Evolutionary conservation across 2,329 filamentous ascomycete species (phyloP), one percentile per base, ranked within the genome.

Genomic region (Aspergillus cejpii): DNA sequence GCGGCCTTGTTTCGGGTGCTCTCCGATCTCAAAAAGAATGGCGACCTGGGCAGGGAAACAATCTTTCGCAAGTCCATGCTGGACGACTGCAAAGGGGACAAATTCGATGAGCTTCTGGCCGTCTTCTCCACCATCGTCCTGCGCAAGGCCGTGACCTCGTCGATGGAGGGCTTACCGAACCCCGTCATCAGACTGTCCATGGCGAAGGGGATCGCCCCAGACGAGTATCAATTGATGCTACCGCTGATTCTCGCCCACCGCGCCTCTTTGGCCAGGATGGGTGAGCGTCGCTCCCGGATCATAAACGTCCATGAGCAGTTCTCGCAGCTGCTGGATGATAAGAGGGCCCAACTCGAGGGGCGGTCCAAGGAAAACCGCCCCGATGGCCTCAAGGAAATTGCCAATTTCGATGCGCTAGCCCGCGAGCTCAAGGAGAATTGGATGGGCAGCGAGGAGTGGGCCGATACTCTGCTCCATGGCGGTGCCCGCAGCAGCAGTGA

Each of bases 11-110:
- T 90, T 57, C 80, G 88, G 65, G 81, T 78, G 54, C 79, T 98
- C 43, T 86, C 91, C 51, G 83, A 87, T 41, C 74, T 88, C 48
- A 97, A 97, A 72, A 94, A 94, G 71, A 87, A 81, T 69, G 90
- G 89, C 23, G 73, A 84, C 0, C 73, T 97, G 6, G 87, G 88
- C 2, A 77, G 87, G 39, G 89, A 95, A 59, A 78, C 79, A 0
- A 78, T 94, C 1, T 70, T 97, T 24, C 81, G 92, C 41, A 96
- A 95, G 71, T 94, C 88, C 0, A 95, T 96, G 87, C 74, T 98
- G 41, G 92, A 98, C 62, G 91, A 98, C 57, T 98, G 92, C 69
- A 90, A 85, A 54, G 91, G 91, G 5, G 89, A 95, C 43, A 83
- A 87, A 51, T 79, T 97, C 43, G 89, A 90, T 62, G 92, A 98